These are phyloP conservation scores for Kuraishia hungarica DNA, from an alignment of 805 yeast species.

Conservation along the genomic window DNA sequence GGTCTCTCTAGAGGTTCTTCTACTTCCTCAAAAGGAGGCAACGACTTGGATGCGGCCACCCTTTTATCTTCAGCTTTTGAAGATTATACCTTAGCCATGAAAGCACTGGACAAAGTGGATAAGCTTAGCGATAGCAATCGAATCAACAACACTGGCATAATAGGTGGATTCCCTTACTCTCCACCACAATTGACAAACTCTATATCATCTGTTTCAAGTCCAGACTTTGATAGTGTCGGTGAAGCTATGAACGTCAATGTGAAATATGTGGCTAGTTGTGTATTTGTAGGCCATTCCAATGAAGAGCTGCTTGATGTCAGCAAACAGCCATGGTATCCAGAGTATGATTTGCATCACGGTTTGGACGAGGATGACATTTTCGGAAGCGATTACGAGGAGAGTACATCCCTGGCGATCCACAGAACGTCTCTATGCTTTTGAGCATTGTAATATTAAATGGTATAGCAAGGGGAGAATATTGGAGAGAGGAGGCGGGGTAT, in stretches of 20 bases:
- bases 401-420: too few relatives aligned
- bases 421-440: too few relatives aligned
- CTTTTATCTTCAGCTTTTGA: conserved; percentile 4
- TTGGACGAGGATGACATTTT: too few relatives aligned
- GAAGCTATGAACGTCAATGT: too few relatives aligned
- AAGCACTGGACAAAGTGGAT: conserved; percentile 1
- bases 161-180: neutral
- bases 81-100: conserved; percentile 5
- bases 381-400: too few relatives aligned
- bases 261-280: neutral
- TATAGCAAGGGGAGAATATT: too few relatives aligned
- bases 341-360: too few relatives aligned
- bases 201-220: neutral
- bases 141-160: neutral
- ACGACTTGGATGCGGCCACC: conserved; percentile 1
- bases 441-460: too few relatives aligned
- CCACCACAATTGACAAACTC: neutral
- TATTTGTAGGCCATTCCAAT: neutral
- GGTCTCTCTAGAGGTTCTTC: too few relatives aligned
- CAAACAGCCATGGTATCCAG: too few relatives aligned
- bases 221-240: neutral
- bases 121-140: neutral
- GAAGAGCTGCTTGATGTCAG: neutral
- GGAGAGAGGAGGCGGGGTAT: too few relatives aligned
- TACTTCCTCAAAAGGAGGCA: too few relatives aligned